Base-by-base conservation (phyloP, 495 filamentous ascomycete genomes). In the Tetracladium setigerum region DNA sequence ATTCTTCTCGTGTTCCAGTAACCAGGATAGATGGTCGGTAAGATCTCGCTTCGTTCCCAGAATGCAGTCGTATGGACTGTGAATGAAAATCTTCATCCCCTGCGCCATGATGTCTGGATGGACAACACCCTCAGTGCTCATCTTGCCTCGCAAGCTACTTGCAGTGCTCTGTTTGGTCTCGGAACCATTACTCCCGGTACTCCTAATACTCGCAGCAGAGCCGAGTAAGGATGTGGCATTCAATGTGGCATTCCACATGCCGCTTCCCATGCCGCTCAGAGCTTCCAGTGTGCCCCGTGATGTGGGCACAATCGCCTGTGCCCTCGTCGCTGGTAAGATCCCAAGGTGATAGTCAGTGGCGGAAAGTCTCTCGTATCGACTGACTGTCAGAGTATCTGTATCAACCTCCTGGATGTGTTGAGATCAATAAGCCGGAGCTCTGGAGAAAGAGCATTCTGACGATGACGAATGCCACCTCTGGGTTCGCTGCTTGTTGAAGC, bases 51-150 rank as follows among this genome's bases (percentile, higher is more conserved):
- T 88, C 0, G 91, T 84, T 0, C 88, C 85, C 45, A 95, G 70
- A 17, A 95, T 78, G 53, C 89, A 95, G 65, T 98, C 92, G 54
- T 92, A 98, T 1, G 94, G 94, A 56, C 89, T 96, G 42, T 94
- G 88, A 27, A 98, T 84, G 60, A 95, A 95, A 19, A 98, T 87
- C 55, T 96, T 97, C 51, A 89, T 76, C 0, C 92, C 90, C 6
- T 80, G 76, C 13, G 79, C 79, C 38, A 60, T 54, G 8, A 77
- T 64, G 44, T 69, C 66, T 1, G 71, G 67, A 53, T 76, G 71
- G 1, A 63, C 62, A 4, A 64, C 56, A 38, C 49, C 48, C 17
- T 41, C 55, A 11, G 43, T 43, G 17, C 43, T 40, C 10, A 32
- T 10, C 36, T 40, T 53, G 24, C 36, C 42, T 50, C 57, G 56